Evolutionary conservation across 805 yeast genomes (phyloP).

Genomic region (Saturnispora dispora): DNA sequence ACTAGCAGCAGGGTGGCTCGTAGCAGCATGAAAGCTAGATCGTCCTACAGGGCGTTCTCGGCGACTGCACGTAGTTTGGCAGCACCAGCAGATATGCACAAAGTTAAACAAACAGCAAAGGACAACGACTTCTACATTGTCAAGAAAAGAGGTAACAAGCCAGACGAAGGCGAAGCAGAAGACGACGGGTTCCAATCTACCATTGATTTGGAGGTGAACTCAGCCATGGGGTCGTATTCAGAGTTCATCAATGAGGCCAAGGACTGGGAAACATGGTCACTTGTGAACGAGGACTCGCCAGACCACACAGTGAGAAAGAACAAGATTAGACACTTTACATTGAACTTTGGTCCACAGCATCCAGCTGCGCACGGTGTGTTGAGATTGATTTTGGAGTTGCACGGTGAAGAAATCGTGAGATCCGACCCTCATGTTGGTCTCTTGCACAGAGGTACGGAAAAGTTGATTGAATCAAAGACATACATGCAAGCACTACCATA

Average conservation of each 20-base stretch:
- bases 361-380: slow-evolving; percentile 94
- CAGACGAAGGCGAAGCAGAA: slow-evolving; percentile 16
- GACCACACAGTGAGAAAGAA: slow-evolving; percentile 30
- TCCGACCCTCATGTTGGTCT: slow-evolving; percentile 86
- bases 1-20: slow-evolving; percentile 3
- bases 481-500: slow-evolving; percentile 84
- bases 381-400: slow-evolving; percentile 74
- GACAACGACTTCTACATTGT: slow-evolving; percentile 27
- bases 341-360: slow-evolving; percentile 90
- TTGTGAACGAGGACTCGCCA: slow-evolving; percentile 29
- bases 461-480: slow-evolving; percentile 77
- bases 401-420: slow-evolving; percentile 82
- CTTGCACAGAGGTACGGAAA: slow-evolving; percentile 83
- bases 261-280: slow-evolving; percentile 30
- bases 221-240: slow-evolving; percentile 34
- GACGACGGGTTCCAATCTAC: slow-evolving; percentile 22
- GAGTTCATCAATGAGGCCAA: slow-evolving; percentile 27
- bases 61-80: slow-evolving; percentile 7
- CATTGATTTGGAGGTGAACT: slow-evolving; percentile 27
- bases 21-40: not conserved
- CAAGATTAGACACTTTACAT: slow-evolving; percentile 77
- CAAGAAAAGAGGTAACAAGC: slow-evolving; percentile 23
- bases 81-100: slow-evolving; percentile 14
- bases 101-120: slow-evolving; percentile 19
- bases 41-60: slow-evolving; percentile 3